Percentiles rank a stretch among this genome's conserved stretches.
phyloP scores from a whole-genome alignment of 805 yeast genomes.

The Komagataella ulmi region DNA sequence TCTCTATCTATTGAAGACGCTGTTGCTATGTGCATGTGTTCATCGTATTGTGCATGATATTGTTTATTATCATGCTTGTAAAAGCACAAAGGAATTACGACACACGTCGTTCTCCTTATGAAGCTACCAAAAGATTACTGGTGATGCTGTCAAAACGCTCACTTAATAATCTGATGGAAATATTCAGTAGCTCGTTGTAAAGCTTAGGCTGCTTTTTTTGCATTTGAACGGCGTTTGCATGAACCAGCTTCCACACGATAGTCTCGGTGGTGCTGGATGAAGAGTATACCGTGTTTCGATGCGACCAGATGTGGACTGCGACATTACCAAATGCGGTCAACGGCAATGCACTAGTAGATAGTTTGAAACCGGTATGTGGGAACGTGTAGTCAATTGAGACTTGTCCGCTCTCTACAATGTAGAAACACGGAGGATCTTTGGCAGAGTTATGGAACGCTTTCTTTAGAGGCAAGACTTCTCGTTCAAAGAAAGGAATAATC shows the following conservation, averaged over 20 bases:
- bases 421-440: slow-evolving; percentile 35
- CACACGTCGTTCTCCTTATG: slow-evolving; percentile 13
- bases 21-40: neutral
- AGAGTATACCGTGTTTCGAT: slow-evolving; percentile 25
- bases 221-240: slow-evolving; percentile 29
- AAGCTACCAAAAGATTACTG: slow-evolving; percentile 60
- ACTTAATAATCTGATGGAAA: slow-evolving; percentile 49
- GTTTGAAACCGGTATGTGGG: slow-evolving; percentile 20
- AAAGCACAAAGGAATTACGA: neutral
- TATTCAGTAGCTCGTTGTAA: slow-evolving; percentile 49
- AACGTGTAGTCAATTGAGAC: slow-evolving; percentile 31
- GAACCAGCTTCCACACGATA: slow-evolving; percentile 55
- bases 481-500: slow-evolving; percentile 42
- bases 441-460: slow-evolving; percentile 31
- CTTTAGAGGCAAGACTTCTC: slow-evolving; percentile 32
- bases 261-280: slow-evolving; percentile 31
- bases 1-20: neutral
- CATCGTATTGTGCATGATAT: neutral
- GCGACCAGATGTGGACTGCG: slow-evolving; percentile 18
- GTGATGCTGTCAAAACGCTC: slow-evolving; percentile 66
- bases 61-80: neutral
- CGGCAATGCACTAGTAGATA: slow-evolving; percentile 37
- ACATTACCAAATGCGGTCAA: slow-evolving; percentile 67
- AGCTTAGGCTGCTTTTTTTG: slow-evolving; percentile 34
- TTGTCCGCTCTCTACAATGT: slow-evolving; percentile 38